Evolutionary conservation across 257 asterid species (phyloP).

Genomic region (Solanum ossicruentum): DNA sequence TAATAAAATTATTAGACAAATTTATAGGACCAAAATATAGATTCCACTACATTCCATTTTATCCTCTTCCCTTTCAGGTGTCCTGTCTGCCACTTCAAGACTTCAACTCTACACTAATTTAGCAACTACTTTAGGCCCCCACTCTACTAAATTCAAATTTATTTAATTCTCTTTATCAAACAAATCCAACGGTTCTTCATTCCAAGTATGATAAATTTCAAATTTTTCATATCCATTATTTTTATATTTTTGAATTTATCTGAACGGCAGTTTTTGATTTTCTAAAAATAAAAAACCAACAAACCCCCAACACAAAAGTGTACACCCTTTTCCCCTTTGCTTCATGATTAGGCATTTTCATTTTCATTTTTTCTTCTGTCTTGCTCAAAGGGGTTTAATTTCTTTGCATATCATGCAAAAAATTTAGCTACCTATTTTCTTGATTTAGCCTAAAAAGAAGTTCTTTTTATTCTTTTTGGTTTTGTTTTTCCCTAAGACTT

Average conservation of each 20-base stretch:
- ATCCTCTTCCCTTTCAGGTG: neutral
- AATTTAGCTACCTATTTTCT: neutral
- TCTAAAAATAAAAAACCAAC: slow-evolving; percentile 2
- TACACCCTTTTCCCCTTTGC: neutral
- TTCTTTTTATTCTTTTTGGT: neutral
- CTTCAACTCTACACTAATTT: neutral
- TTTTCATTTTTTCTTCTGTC: neutral
- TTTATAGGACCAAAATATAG: neutral
- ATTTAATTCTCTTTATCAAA: slow-evolving; percentile 14
- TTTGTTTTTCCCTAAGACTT: neutral
- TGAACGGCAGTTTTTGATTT: neutral
- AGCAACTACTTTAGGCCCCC: neutral
- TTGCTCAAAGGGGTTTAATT: neutral
- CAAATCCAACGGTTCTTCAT: slow-evolving; percentile 36
- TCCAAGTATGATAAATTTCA: slow-evolving; percentile 1
- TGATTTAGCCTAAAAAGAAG: neutral
- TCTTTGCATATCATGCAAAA: neutral
- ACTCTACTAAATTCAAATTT: slow-evolving; percentile 14
- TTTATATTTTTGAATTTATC: neutral
- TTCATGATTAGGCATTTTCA: neutral
- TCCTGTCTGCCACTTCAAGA: neutral
- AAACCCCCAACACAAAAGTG: neutral
- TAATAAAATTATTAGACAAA: too few species aligned
- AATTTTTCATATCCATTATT: slow-evolving; percentile 8
- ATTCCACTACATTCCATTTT: neutral